Conservation (phyloP, 176 grass and related monocot species). For the Oryza coarctata region DNA sequence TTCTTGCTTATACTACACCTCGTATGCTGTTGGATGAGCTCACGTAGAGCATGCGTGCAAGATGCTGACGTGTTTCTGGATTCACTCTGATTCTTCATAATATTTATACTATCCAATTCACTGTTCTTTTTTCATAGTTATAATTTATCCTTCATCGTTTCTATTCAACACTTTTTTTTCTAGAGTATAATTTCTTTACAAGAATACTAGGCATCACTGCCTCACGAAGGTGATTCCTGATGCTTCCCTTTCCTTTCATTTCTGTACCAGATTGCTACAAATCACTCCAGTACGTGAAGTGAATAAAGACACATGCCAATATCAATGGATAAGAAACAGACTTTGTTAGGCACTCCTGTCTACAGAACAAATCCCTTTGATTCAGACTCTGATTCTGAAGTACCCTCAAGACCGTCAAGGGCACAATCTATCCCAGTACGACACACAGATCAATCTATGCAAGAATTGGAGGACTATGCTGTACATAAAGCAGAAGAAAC, state of each 20-base stretch:
- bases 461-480: slow-evolving; percentile 76
- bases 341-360: slow-evolving; percentile 42
- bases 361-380: slow-evolving; percentile 66
- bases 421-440: slow-evolving; percentile 44
- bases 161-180: background rate
- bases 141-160: slow-evolving; percentile 3
- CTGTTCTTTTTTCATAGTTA: background rate
- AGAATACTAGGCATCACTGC: background rate
- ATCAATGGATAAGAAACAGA: slow-evolving; percentile 55
- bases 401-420: slow-evolving; percentile 47
- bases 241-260: background rate
- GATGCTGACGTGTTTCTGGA: background rate
- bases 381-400: slow-evolving; percentile 71
- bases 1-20: background rate
- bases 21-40: background rate
- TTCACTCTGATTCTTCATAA: background rate
- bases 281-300: slow-evolving; percentile 15
- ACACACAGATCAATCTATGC: slow-evolving; percentile 52
- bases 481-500: slow-evolving; percentile 63
- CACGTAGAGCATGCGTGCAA: background rate
- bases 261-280: slow-evolving; percentile 5
- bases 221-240: slow-evolving; percentile 28
- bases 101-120: background rate
- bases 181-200: background rate
- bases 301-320: slow-evolving; percentile 41